phyloP scores from a whole-genome alignment of 768 basidiomycete genomes.

The Podaxis sp. region DNA sequence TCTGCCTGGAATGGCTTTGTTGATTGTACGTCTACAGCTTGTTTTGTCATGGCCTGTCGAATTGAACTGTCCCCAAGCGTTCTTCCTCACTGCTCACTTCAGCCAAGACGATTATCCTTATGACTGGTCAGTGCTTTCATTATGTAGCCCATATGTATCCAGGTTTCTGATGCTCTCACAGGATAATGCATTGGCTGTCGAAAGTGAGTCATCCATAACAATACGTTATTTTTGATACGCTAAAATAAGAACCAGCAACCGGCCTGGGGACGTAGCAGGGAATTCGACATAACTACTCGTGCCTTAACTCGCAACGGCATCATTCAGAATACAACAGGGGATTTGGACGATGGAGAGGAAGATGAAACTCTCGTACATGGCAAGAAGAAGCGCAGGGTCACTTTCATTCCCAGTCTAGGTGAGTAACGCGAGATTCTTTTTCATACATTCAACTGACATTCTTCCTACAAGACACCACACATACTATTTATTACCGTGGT shows the following conservation, averaged over 20 bases:
- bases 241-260: slow-evolving; percentile 62
- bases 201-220: slow-evolving; percentile 47
- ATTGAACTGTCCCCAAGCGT: slow-evolving; percentile 43
- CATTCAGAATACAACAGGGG: slow-evolving; percentile 68
- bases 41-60: not conserved
- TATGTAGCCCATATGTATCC: slow-evolving; percentile 16
- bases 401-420: slow-evolving; percentile 87
- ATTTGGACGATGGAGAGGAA: slow-evolving; percentile 78
- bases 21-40: slow-evolving; percentile 56
- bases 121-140: slow-evolving; percentile 59
- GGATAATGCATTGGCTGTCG: slow-evolving; percentile 88
- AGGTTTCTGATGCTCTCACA: slow-evolving; percentile 26
- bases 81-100: slow-evolving; percentile 89
- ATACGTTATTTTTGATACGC: not conserved
- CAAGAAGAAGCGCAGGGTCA: slow-evolving; percentile 72
- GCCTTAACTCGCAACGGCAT: slow-evolving; percentile 64
- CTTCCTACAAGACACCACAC: slow-evolving; percentile 65
- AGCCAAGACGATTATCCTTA: slow-evolving; percentile 87
- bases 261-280: slow-evolving; percentile 84
- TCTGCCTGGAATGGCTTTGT: slow-evolving; percentile 91
- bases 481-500: slow-evolving; percentile 87
- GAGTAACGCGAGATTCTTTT: slow-evolving; percentile 18
- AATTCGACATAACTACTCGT: slow-evolving; percentile 88
- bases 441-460: slow-evolving; percentile 15
- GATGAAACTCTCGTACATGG: slow-evolving; percentile 63